Evolutionary conservation across 805 yeast species (phyloP), one percentile per base, ranked within the genome.

Genomic region (Yarrowia yakushimensis): DNA sequence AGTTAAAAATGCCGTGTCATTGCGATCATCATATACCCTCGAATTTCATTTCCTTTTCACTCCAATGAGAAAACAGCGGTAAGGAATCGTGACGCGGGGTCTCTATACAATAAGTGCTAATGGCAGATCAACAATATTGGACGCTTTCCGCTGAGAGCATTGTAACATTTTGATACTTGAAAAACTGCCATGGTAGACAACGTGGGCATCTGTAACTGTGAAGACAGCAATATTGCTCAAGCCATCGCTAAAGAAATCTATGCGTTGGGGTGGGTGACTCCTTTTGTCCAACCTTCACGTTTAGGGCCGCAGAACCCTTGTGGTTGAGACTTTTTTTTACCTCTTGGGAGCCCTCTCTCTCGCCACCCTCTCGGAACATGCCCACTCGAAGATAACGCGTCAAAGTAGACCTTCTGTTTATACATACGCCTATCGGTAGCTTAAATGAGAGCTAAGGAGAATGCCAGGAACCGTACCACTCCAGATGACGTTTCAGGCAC

Each of bases 391-490:
- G 37, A 30, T 30, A 30, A 22, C 39, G 30, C 55, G 11, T 27
- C 39, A 15, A 45, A 20, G 20, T 48, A 31, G 31, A 48, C 39
- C 55, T 48, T 48, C 55, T 48, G 55, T 48, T 48, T 48, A 48
- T 39, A 48, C 39, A 22, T n/a, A n/a, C 39, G 55, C 55, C 55
- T 31, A 48, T 31, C 55, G 11, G 39, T 48, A 46, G 54, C 27
- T 46, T 46, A 46, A 12, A 28, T 22, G 20, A 46, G 25, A 20
- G 37, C 36, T 27, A 46, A 31, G 54, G 54, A 20, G 28, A 20
- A 33, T 22, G 18, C 22, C 45, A 7, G 45, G 28, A 2, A 9
- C 30, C 27, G 28, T 4, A 9, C 30, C 27, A 23, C 18, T 23
- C 43, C 12, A 7, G 9, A 25, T 20, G 43, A 15, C 17, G 31